These are phyloP conservation scores for Paramarasmius palmivorus DNA, from an alignment of 1,284 basidiomycete genomes.

Conservation along the genomic window DNA sequence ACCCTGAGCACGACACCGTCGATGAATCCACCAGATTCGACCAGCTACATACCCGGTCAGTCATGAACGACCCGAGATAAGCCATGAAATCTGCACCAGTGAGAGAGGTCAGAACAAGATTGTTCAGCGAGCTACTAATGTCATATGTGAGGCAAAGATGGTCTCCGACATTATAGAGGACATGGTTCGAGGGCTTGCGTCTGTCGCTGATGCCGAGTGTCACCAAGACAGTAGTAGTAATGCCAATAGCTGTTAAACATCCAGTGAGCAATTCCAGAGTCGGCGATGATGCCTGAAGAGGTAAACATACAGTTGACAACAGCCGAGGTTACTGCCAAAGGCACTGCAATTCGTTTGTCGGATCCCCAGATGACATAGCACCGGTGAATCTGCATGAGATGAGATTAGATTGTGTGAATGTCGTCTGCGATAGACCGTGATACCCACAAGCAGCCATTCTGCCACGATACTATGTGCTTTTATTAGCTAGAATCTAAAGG, in stretches of 20 bases:
- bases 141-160: not conserved
- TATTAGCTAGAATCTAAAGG: no score
- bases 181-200: not conserved
- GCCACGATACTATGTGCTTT: no score
- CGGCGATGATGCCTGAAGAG: not conserved
- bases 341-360: conserved; percentile 1
- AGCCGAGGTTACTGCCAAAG: not conserved
- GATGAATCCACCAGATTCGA: conserved; percentile 5
- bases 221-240: not conserved
- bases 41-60: not conserved
- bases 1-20: not conserved
- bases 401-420: no score
- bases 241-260: not conserved
- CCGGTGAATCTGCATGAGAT: conserved; percentile 7
- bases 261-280: not conserved
- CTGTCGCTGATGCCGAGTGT: not conserved
- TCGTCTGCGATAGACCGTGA: no score
- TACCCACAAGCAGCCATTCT: no score
- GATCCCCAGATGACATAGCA: conserved; percentile 4
- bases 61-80: not conserved
- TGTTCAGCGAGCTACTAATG: not conserved
- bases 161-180: not conserved
- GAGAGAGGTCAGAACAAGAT: not conserved
- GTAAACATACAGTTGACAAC: not conserved
- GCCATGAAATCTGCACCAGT: not conserved